A percentile compares a stretch with the other conserved stretches of the same genome.
These are phyloP conservation scores for Grigorovia jiainica DNA, from an alignment of 805 yeast species.

Conservation along the genomic window DNA sequence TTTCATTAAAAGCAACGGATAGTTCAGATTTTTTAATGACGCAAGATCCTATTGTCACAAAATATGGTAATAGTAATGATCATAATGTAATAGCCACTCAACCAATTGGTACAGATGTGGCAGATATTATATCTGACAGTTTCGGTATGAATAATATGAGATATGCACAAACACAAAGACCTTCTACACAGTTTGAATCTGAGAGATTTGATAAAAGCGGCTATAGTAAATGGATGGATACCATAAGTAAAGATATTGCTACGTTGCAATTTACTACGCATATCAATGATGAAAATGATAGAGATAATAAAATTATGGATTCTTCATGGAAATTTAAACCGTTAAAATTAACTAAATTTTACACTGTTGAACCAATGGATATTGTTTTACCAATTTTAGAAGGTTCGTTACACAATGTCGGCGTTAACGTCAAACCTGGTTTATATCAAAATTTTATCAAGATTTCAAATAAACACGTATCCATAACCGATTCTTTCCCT, in stretches of 20 bases:
- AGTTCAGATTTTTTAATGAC: constrained; percentile 28
- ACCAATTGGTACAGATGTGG: constrained; percentile 34
- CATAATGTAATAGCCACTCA: constrained; percentile 33
- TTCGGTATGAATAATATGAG: not conserved
- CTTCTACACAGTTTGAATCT: constrained; percentile 10
- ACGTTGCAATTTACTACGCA: constrained; percentile 16
- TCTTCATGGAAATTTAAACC: constrained; percentile 13
- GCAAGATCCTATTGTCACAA: constrained; percentile 10
- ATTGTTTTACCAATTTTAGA: constrained; percentile 23
- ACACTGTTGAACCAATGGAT: constrained; percentile 20
- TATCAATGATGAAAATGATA: constrained; percentile 2
- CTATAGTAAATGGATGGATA: constrained; percentile 15
- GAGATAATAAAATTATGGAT: not conserved
- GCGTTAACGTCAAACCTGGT: constrained; percentile 18
- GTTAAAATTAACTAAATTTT: constrained; percentile 23
- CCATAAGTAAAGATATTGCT: constrained; percentile 19
- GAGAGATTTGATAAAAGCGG: constrained; percentile 9
- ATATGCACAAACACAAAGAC: constrained; percentile 17
- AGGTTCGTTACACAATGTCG: constrained; percentile 18
- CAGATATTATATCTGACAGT: constrained; percentile 8
- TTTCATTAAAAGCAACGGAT: constrained; percentile 43
- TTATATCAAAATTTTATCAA: constrained; percentile 14
- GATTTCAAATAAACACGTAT: constrained; percentile 6
- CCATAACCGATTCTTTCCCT: constrained; percentile 27
- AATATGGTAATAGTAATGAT: not conserved